Base-by-base conservation (phyloP, 805 yeast species). In the Novakomyces olei region DNA sequence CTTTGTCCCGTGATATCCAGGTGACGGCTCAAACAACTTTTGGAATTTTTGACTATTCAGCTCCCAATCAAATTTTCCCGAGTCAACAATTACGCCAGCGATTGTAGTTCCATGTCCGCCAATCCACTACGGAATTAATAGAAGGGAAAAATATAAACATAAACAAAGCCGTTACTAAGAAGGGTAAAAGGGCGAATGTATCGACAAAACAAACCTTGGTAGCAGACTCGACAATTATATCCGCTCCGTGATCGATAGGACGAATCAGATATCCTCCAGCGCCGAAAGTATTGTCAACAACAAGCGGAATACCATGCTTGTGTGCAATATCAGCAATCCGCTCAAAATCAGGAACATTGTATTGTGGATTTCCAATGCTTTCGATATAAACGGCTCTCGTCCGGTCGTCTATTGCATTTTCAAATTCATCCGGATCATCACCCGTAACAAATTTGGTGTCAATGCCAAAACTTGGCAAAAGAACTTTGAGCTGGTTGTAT, bases 41-140 rank as follows among this genome's bases (percentile, higher is more conserved):
- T 96, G 95, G 63, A 66, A 88, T 54, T 73, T 77, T 48, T 75
- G 71, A 29, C 88, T 85, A 56, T 77, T 67, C 40, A 78, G 67
- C 36, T 65, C 60, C 83, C 92, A 85, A 47, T 85, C 91, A 64
- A 85, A 85, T 32, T 76, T 83, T 43, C 95, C 94, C 24, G 81
- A 69, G 52, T 85, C 94, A 30, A 85, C 64, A 42, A 85, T 63
- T 34, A 73, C 77, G 62, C 96, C 96, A 34, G 76, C 95, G 53
- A 83, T 72, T 28, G 94, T 79, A 36, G 77, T 80, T 50, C 96
- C 95, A 50, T 83, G 95, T 37, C 95, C 96, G 41, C 92, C 92
- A 43, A 83, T 83, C 94, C 94, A 85, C 34, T n/a, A n/a, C n/a
- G n/a, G n/a, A n/a, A n/a, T n/a, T n/a, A n/a, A n/a, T n/a, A n/a